Base-by-base conservation (phyloP, 305 asterid genomes). In the Fraxinus albicans region DNA sequence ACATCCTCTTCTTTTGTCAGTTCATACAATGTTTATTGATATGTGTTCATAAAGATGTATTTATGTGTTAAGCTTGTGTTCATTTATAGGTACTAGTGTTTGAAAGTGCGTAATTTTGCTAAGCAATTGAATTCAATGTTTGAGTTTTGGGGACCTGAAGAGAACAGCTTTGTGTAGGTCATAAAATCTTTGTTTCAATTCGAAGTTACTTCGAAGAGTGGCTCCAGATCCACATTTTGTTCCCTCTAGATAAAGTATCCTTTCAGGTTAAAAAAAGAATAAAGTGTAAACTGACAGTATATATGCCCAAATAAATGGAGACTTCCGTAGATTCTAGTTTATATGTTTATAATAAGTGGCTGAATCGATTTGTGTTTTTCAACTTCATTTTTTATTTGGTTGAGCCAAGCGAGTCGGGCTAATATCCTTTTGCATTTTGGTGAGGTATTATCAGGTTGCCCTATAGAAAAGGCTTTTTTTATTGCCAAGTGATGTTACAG, bases 211-310 rank as follows among this genome's bases (percentile, higher is more conserved):
- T 77, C 77, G 67, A 73, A 33, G 83, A 85, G 69, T 82, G 69
- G 77, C 82, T 34, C 80, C 83, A 84, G 88, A 88, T 88, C 89
- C 89, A 36, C 36, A 33, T 78, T 88, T 86, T 82, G 73, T 85
- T 86, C 88, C 84, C 86, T 86, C 79, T 87, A 70, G 63, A 55
- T 12, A 33, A 36, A 78, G 80, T 81, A 79, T 58, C 79, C 33
- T 73, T 83, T 77, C 25, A 17, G 44, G 9, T 72, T 72, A 31
- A 72, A 72, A 15, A 72, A 31, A 47, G 85, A 79, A 70, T 83
- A 78, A 78, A 79, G 73, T 79, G 74, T 53, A 53, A 17, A 53
- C 25, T 17, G 65, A 1, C 65, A 53, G 58, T 58, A 2, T 70
- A 15, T 23, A 55, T 80, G 79, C 42, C 80, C 53, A 60, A 83